Evolutionary conservation across 2,329 filamentous ascomycete species (phyloP).

Genomic region (Annulohypoxylon truncatum): DNA sequence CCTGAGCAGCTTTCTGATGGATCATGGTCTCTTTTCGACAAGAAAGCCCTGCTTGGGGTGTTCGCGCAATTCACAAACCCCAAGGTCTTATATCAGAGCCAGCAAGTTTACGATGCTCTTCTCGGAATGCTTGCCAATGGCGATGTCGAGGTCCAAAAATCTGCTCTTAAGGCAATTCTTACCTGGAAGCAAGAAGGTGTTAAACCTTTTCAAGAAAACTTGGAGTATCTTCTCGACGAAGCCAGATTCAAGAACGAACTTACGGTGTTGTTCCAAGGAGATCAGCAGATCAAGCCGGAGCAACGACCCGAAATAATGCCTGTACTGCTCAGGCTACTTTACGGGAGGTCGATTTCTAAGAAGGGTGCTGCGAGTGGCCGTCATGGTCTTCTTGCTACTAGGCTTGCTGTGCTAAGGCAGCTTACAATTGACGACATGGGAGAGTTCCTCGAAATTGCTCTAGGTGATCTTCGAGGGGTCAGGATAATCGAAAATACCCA

Average conservation of each 20-base stretch:
- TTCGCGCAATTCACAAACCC: slow-evolving; percentile 91
- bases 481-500: slow-evolving; percentile 64
- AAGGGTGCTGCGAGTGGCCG: slow-evolving; percentile 81
- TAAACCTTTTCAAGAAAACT: slow-evolving; percentile 82
- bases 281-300: slow-evolving; percentile 76
- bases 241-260: slow-evolving; percentile 93
- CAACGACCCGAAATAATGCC: slow-evolving; percentile 84
- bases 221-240: slow-evolving; percentile 90
- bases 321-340: slow-evolving; percentile 85
- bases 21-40: slow-evolving; percentile 80
- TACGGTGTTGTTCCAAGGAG: slow-evolving; percentile 84
- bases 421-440: slow-evolving; percentile 79
- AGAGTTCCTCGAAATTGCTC: slow-evolving; percentile 84
- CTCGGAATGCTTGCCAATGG: slow-evolving; percentile 85
- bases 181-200: slow-evolving; percentile 88
- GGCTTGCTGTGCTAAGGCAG: slow-evolving; percentile 83
- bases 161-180: slow-evolving; percentile 84
- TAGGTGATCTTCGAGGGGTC: slow-evolving; percentile 74
- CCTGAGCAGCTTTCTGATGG: slow-evolving; percentile 42
- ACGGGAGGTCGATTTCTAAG: slow-evolving; percentile 87
- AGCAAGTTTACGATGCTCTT: slow-evolving; percentile 80
- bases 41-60: slow-evolving; percentile 83
- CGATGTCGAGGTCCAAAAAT: slow-evolving; percentile 88
- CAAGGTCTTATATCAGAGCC: slow-evolving; percentile 80
- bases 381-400: slow-evolving; percentile 82